Evolutionary conservation across 441 rosid genomes (phyloP).

Genomic region (Metrosideros polymorpha): DNA sequence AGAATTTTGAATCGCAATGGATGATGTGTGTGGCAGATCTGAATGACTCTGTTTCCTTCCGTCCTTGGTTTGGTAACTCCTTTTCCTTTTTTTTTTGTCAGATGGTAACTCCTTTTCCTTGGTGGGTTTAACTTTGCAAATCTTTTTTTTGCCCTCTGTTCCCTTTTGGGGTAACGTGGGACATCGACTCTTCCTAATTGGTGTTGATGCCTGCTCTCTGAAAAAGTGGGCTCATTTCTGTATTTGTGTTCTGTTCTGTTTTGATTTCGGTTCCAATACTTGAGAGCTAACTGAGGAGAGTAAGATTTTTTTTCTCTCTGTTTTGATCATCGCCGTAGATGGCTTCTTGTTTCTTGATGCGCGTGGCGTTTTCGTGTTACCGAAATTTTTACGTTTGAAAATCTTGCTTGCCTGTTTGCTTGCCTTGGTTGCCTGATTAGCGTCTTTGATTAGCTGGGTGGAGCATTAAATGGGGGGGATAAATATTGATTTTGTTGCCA

Average conservation of each 20-base stretch:
- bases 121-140: neutral
- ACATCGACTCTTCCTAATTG: neutral
- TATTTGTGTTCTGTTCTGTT: neutral
- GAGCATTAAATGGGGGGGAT: neutral
- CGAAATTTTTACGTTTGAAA: neutral
- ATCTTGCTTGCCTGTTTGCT: neutral
- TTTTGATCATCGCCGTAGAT: neutral
- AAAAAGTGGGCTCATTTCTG: neutral
- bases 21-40: neutral
- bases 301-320: neutral
- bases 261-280: neutral
- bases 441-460: neutral
- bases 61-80: neutral
- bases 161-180: neutral
- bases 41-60: neutral
- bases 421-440: neutral
- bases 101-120: neutral
- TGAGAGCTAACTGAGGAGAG: neutral
- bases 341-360: neutral
- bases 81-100: no score
- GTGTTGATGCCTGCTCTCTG: neutral
- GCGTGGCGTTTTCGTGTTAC: neutral
- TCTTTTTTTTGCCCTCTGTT: neutral
- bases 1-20: neutral
- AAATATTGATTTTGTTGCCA: constrained; percentile 3